phyloP scores from a whole-genome alignment of 805 yeast genomes.

The Ogataea henricii region DNA sequence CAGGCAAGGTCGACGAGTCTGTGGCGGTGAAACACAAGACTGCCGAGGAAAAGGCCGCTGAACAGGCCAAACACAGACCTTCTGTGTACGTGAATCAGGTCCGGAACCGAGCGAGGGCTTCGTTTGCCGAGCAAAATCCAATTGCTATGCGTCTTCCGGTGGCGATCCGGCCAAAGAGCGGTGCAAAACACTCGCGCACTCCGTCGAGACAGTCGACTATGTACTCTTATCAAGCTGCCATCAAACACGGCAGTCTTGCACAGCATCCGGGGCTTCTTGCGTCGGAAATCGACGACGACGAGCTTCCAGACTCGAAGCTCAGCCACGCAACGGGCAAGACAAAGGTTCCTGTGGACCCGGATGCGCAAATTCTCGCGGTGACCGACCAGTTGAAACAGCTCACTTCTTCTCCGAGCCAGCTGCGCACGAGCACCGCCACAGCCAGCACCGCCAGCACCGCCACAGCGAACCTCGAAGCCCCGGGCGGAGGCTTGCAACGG shows the following conservation, averaged over 20 bases:
- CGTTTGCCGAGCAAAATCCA: conserved; percentile 50
- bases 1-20: background rate
- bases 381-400: conserved; percentile 33
- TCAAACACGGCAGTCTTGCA: conserved; percentile 62
- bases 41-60: conserved; percentile 1
- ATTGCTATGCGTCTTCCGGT: conserved; percentile 52
- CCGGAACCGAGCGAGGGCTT: conserved; percentile 30
- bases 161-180: conserved; percentile 52
- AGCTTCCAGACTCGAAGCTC: conserved; percentile 39
- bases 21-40: background rate
- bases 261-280: conserved; percentile 72
- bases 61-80: conserved; percentile 11
- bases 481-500: conserved; percentile 36
- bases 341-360: conserved; percentile 35
- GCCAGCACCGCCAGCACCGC: background rate
- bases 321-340: conserved; percentile 32
- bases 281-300: conserved; percentile 72
- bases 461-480: too few relatives aligned
- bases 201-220: conserved; percentile 27
- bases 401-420: conserved; percentile 13
- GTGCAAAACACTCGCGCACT: conserved; percentile 30
- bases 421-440: conserved; percentile 9
- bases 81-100: conserved; percentile 17
- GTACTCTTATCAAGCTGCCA: conserved; percentile 40
- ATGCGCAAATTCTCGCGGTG: conserved; percentile 35